Conservation (phyloP, 208 protist genomes). For the Acanthamoeba divionensis region DNA sequence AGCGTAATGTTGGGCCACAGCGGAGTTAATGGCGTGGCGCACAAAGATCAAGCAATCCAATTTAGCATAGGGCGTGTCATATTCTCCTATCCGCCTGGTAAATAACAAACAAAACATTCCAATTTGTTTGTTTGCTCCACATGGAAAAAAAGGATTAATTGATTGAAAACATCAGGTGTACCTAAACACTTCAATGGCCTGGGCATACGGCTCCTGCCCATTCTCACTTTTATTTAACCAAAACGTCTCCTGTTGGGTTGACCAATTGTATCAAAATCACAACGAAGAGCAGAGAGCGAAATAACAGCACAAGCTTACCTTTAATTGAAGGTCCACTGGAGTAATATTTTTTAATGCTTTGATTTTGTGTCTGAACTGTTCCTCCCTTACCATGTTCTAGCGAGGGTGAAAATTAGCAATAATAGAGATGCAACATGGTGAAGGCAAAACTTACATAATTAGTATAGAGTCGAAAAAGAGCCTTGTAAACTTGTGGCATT, state of each 20-base stretch:
- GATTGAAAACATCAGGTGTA: too few relatives aligned
- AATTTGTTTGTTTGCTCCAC: too few relatives aligned
- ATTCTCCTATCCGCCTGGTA: neutral
- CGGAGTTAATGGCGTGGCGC: constrained; percentile 17
- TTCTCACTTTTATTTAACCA: neutral
- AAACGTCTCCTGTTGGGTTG: too few relatives aligned
- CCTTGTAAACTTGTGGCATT: neutral
- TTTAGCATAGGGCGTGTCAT: constrained; percentile 38
- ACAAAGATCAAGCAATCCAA: constrained; percentile 25
- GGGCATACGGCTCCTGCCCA: neutral
- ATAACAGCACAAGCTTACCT: too few relatives aligned
- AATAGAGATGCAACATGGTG: neutral
- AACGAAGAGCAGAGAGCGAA: too few relatives aligned
- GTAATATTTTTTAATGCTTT: neutral
- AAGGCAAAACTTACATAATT: neutral
- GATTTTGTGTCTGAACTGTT: neutral
- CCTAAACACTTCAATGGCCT: too few relatives aligned
- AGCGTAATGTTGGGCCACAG: neutral
- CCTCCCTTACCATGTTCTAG: neutral
- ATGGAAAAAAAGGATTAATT: too few relatives aligned
- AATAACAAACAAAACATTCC: too few relatives aligned
- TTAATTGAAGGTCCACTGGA: neutral
- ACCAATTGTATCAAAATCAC: too few relatives aligned
- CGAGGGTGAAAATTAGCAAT: neutral
- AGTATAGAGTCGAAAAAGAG: neutral